phyloP scores from a whole-genome alignment of 2,329 filamentous ascomycete species.

The Coniella vitis region DNA sequence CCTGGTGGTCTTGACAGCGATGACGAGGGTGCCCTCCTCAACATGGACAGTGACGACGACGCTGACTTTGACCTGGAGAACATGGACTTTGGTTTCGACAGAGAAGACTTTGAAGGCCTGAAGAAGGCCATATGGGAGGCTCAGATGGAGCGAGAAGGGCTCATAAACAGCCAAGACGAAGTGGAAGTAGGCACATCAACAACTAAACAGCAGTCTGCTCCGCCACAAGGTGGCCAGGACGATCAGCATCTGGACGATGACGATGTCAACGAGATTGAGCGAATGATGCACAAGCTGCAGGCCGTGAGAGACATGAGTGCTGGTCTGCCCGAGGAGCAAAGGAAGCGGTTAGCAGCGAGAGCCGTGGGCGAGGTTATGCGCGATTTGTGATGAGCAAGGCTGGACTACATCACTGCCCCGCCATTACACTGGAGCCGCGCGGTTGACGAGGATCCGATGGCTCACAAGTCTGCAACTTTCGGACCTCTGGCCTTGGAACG shows the following conservation, averaged over 20 bases:
- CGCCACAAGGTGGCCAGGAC: slow-evolving; percentile 24
- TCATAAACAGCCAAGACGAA: slow-evolving; percentile 2
- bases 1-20: slow-evolving; percentile 25
- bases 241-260: slow-evolving; percentile 34
- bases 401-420: not conserved
- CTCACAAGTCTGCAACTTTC: too few species aligned
- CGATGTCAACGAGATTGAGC: slow-evolving; percentile 53
- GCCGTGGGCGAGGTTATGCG: slow-evolving; percentile 61
- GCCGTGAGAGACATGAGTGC: slow-evolving; percentile 53
- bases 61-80: slow-evolving; percentile 32
- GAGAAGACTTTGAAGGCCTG: slow-evolving; percentile 45
- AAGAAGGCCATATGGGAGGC: slow-evolving; percentile 44
- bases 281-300: slow-evolving; percentile 58
- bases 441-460: too few species aligned
- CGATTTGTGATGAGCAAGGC: slow-evolving; percentile 34
- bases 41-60: slow-evolving; percentile 19
- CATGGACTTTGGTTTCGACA: slow-evolving; percentile 46
- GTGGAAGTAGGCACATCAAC: slow-evolving; percentile 2
- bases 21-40: slow-evolving; percentile 20
- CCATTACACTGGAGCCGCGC: too few species aligned
- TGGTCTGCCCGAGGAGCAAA: slow-evolving; percentile 53
- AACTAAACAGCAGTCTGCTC: not conserved
- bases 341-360: slow-evolving; percentile 52
- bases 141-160: slow-evolving; percentile 23
- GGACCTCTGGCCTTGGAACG: too few species aligned